Base-by-base conservation (phyloP, 306 rosid species). In the Pterocarpus santalinus region DNA sequence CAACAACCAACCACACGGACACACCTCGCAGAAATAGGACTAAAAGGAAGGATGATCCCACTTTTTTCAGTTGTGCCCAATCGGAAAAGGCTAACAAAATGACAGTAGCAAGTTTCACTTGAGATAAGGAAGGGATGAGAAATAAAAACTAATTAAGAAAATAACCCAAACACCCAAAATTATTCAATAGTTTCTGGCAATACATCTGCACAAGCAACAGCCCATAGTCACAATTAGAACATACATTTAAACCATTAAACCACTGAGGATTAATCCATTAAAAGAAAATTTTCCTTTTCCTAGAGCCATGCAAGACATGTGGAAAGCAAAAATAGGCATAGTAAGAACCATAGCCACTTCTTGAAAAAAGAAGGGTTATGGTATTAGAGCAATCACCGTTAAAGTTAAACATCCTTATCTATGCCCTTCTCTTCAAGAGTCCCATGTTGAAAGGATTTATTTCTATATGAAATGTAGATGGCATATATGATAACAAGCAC, bases 211-310 rank as follows among this genome's bases (percentile, higher is more conserved):
- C 75, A 46, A 39, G 52, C 57, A 28, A 32, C 35, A 34, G 28
- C 8, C 53, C 60, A 32, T 9, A 9, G 14, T 13, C 63, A 34
- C 68, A 80, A 79, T 33, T 10, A 46, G 16, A 75, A 15, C 12
- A 60, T 22, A 53, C 69, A 5, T 33, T 69, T 64, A 69, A 75
- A 55, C 57, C 17, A 61, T 15, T 17, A 33, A 79, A 84, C 43
- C 47, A 62, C 14, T 69, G 38, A 72, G 44, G 4, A 81, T 49
- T 47, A 66, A 65, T 32, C 56, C 63, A 65, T 51, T 16, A 10
- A 66, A 58, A 56, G 51, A 85, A 44, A 51, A 7, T 28, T 74
- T 61, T 70, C 63, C 67, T 35, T 75, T 66, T 66, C 49, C 73
- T 73, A 51, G 8, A 6, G 44, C 14, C 82, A 63, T 57, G 13